Evolutionary conservation across 2,329 filamentous ascomycete genomes (phyloP), one percentile per base, ranked within the genome.

Genomic region (Hirsutella thompsonii): DNA sequence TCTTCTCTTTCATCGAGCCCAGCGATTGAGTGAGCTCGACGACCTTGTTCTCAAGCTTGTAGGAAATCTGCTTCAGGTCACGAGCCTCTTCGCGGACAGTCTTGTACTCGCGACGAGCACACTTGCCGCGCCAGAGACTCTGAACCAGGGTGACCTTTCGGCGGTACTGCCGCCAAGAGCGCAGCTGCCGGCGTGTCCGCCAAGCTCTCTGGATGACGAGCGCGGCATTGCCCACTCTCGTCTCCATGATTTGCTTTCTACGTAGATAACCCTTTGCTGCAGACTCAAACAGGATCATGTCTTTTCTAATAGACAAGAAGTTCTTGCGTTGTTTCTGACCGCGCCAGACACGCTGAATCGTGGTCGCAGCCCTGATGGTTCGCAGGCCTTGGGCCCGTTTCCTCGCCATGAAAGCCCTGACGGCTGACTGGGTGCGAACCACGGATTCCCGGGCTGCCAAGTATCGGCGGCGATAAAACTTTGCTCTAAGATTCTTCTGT

Each of bases 31-130:
- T 98, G 55, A 98, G 75, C 67, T 98, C 92, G 47, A 98, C 87
- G 47, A 98, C 92, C 78, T 98, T 98, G 74, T 98, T 96, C 63
- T 98, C 92, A 53, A 98, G 70, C 70, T 94, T 96, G 72, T 98
- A 98, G 2, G 92, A 96, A 52, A 98, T 98, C 64, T 96, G 90
- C 72, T 96, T 96, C 60, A 98, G 76, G 68, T 98, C 93, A 57
- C 92, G 84, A 49, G 92, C 92, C 64, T 98, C 92, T 63, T 95
- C 89, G 51, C 92, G 86, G 46, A 94, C 68, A 52, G 70, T 79
- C 76, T 94, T 96, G 72, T 98, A 98, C 38, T 77, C 80, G 50
- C 73, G 77, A 49, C 92, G 79, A 42, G 92, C 90, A 47, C 64
- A 58, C 62, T 77, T 89, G 58, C 89, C 90, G 59, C 92, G 81